Evolutionary conservation across 192 early-diverging fungal species (phyloP), one percentile per base, ranked within the genome.

Genomic region (Coemansia sp.): DNA sequence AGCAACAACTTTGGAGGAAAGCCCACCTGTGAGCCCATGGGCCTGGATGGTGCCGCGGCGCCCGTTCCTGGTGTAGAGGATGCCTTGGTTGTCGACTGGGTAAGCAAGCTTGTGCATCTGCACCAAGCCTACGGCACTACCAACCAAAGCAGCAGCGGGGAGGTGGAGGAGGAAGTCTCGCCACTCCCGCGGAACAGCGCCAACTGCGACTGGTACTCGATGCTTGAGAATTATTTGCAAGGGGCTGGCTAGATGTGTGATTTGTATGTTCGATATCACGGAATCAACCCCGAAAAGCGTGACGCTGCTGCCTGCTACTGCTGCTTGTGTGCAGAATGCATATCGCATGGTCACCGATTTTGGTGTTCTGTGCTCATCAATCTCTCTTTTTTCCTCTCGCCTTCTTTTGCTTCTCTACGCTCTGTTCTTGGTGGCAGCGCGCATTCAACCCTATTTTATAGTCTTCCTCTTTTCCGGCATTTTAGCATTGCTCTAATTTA

Each of bases 51-150:
- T 7, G 14, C 23, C 3, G 19, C 20, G 14, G 45, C 8, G 11
- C 23, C 11, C 11, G 14, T 48, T 22, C 8, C 8, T 23, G 14
- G 45, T 13, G 20, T 15, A 9, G 52, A 54, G 52, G 52, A 20
- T 54, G 30, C 15, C 9, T 29, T 42, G n/a, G 67, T 68, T 8
- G 34, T 44, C 20, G 60, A 68, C 44, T 68, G 67, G 67, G 38
- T 68, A 37, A 62, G 40, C 44, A 62, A 55, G 31, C 60, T 68
- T 14, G 40, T 40, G 37, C 36, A 28, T 4, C 45, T 62, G 17
- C 34, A 55, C 52, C 50, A 67, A 13, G 36, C 58, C 36, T 20
- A 67, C 34, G 36, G 45, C 34, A 40, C 33, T 23, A 33, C 44
- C 28, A 47, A 38, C 2, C 28, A 33, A 33, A 30, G 52, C 30